A percentile compares a stretch with the other conserved stretches of the same genome.
Conservation (phyloP, 1,139 yeast species). For the Arxiozyma heterogenica region DNA sequence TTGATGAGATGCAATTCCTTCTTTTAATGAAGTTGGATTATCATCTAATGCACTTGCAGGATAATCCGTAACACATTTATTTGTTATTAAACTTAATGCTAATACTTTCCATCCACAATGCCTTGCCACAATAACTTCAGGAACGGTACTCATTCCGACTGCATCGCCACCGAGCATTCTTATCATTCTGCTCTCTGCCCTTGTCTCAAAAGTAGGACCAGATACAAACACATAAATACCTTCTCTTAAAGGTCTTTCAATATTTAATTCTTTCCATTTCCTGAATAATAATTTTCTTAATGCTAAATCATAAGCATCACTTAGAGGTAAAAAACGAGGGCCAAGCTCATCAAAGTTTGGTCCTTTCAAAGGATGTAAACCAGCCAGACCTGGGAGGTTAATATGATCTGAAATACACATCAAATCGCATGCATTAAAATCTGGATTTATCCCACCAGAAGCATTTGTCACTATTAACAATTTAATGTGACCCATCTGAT, state of each 20-base stretch:
- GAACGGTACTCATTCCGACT: conserved; percentile 97
- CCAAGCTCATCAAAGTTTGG: conserved; percentile 75
- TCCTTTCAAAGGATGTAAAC: conserved; percentile 81
- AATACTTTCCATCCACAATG: conserved; percentile 75
- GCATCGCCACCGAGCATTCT: conserved; percentile 77
- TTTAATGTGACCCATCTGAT: conserved; percentile 45
- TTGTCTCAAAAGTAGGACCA: conserved; percentile 89
- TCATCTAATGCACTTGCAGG: conserved; percentile 66
- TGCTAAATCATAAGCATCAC: conserved; percentile 79
- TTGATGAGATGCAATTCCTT: conserved; percentile 80
- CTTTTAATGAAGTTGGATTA: conserved; percentile 45
- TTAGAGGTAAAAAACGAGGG: conserved; percentile 77
- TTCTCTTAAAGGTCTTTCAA: conserved; percentile 63
- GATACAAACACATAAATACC: conserved; percentile 81
- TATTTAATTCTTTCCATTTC: conserved; percentile 43
- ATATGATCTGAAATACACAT: conserved; percentile 87
- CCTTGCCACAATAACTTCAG: conserved; percentile 88
- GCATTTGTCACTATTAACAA: conserved; percentile 81
- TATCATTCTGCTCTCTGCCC: conserved; percentile 84
- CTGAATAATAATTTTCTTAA: conserved; percentile 52
- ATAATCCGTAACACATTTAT: conserved; percentile 63
- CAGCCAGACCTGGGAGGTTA: conserved; percentile 84
- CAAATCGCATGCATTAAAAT: conserved; percentile 71
- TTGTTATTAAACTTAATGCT: conserved; percentile 81
- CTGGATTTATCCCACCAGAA: conserved; percentile 75